Evolutionary conservation across 2,329 filamentous ascomycete genomes (phyloP), one percentile per base, ranked within the genome.

Genomic region (Xylaria sp.): DNA sequence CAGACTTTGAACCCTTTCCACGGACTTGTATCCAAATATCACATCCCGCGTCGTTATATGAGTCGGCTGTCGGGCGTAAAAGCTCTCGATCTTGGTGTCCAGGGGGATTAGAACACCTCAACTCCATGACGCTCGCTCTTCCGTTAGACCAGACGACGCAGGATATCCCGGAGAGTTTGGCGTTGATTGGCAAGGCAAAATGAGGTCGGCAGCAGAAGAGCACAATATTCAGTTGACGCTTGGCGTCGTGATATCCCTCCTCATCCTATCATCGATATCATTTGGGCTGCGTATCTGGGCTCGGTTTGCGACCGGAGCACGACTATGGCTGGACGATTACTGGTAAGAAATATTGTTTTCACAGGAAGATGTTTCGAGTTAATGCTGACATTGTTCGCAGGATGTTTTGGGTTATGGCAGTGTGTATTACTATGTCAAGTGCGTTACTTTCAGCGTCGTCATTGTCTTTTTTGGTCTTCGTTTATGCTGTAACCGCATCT

Each of bases 281-380:
- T 75, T 77, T 53, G 71, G 59, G 15, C 59, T 77, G 65, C 73
- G 76, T 10, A 71, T 77, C 38, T 75, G 73, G 67, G 73, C 75
- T 17, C 71, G 75, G 23, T 69, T 67, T 42, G 57, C 66, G 5
- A 72, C 74, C 63, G 67, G 67, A 31, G 72, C 74, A n/a, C 72
- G 73, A 57, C 65, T 76, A 59, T 76, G 75, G 75, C 74, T 71
- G 72, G 75, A 76, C 63, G 75, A 76, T 23, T 76, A 74, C 63
- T 77, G 72, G 69, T 73, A 38, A 63, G 69, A 62, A 38, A 31
- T 9, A 31, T 33, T 15, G 15, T 26, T 26, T 40, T 17, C 11
- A 26, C 42, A 9, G 36, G 33, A 36, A 23, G 11, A 7, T 9
- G n/a, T 17, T 17, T 42, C 3, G 4, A 20, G n/a, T 23, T 20